Percentiles rank a stretch among this genome's conserved stretches.
These are phyloP conservation scores for Juncus inflexus DNA, from an alignment of 176 grass and related monocot genomes.

Conservation along the genomic window DNA sequence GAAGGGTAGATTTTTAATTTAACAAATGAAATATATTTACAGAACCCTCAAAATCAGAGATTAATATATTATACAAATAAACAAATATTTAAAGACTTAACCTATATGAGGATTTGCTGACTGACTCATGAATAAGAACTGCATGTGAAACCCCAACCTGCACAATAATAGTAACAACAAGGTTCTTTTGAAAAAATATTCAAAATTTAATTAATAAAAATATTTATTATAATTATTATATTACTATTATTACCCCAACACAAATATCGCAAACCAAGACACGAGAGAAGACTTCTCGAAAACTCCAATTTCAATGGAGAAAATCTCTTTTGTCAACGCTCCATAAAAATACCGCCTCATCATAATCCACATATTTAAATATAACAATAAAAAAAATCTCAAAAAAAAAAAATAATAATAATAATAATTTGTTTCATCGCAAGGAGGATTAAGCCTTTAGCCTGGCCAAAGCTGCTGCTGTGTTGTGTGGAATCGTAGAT, in stretches of 20 bases:
- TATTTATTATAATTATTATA: too few relatives aligned
- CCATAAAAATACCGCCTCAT: conserved; percentile 91
- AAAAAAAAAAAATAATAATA: conserved; percentile 6
- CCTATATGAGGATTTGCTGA: conserved; percentile 95
- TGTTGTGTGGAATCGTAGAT: too few relatives aligned
- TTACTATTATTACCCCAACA: conserved; percentile 91
- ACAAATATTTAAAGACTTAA: too few relatives aligned
- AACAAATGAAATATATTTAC: too few relatives aligned
- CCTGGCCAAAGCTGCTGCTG: too few relatives aligned
- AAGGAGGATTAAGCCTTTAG: too few relatives aligned
- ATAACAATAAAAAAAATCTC: conserved; percentile 12
- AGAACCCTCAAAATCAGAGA: too few relatives aligned
- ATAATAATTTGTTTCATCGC: too few relatives aligned
- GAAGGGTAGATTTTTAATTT: too few relatives aligned
- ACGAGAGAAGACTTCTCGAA: conserved; percentile 66
- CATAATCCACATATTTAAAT: conserved; percentile 82
- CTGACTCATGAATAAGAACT: conserved; percentile 89
- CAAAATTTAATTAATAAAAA: conserved; percentile 12
- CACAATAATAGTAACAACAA: conserved; percentile 17
- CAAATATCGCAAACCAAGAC: conserved; percentile 86
- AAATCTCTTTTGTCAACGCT: conserved; percentile 91
- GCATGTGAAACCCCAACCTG: conserved; percentile 89
- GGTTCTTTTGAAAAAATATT: conserved; percentile 1
- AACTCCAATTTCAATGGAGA: conserved; percentile 73
- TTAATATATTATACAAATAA: neutral